These are phyloP conservation scores for Pueraria montana DNA, from an alignment of 306 rosid genomes.

Conservation along the genomic window DNA sequence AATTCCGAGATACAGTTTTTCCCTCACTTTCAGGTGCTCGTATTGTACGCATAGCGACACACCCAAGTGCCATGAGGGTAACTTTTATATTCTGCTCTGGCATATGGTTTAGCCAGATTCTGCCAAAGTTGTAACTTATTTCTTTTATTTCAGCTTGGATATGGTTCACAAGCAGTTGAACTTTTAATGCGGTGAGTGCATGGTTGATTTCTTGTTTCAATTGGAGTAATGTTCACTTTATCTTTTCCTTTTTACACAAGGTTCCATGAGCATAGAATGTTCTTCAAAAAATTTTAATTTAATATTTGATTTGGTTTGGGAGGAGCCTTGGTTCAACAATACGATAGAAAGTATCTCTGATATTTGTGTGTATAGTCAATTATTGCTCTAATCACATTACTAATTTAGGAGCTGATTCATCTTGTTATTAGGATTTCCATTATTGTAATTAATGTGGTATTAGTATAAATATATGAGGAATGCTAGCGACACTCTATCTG, in stretches of 20 bases:
- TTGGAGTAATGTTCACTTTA: constrained; percentile 28
- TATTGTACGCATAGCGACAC: constrained; percentile 97
- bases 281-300: constrained; percentile 7
- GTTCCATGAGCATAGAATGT: not conserved
- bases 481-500: no score
- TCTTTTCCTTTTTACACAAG: constrained; percentile 27
- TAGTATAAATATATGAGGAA: not conserved
- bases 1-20: constrained; percentile 84
- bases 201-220: constrained; percentile 37
- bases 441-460: not conserved
- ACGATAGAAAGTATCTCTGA: constrained; percentile 12
- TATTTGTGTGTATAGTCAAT: constrained; percentile 4
- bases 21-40: constrained; percentile 97
- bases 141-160: constrained; percentile 77
- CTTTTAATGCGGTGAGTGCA: constrained; percentile 86
- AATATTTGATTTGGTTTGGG: constrained; percentile 23
- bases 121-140: constrained; percentile 23
- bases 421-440: constrained; percentile 20
- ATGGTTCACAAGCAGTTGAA: constrained; percentile 97
- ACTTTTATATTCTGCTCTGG: constrained; percentile 16
- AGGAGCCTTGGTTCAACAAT: not conserved
- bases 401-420: not conserved
- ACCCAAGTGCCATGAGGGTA: constrained; percentile 97
- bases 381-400: constrained; percentile 19
- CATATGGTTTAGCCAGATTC: constrained; percentile 41